These are phyloP conservation scores for Diaporthe citri DNA, from an alignment of 2,329 filamentous ascomycete species.

Conservation along the genomic window DNA sequence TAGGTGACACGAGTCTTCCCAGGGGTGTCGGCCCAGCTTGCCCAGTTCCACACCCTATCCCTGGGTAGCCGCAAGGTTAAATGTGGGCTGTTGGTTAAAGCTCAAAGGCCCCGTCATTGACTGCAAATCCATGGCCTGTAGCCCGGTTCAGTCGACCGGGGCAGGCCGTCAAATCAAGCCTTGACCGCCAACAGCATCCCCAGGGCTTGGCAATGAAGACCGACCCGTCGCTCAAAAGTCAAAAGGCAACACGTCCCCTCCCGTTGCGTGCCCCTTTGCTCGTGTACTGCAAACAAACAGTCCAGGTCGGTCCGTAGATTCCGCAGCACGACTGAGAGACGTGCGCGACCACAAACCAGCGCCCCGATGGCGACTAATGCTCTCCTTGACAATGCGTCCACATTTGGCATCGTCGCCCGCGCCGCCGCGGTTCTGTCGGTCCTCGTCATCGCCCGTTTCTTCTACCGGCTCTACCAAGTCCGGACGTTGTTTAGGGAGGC, in stretches of 20 bases:
- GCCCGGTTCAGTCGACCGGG: neutral
- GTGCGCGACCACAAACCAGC: neutral
- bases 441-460: conserved; percentile 43
- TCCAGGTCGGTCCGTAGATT: neutral
- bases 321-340: neutral
- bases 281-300: neutral
- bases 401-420: neutral
- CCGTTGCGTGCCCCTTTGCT: neutral
- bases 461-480: conserved; percentile 46
- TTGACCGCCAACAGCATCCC: neutral
- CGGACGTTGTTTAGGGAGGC: conserved; percentile 45
- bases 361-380: neutral
- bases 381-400: neutral
- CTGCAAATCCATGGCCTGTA: neutral
- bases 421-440: neutral
- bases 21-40: neutral
- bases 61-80: neutral
- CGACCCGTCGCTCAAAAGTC: neutral
- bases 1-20: neutral
- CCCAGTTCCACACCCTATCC: neutral
- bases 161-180: no score
- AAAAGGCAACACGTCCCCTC: conserved; percentile 9
- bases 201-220: neutral
- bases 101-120: neutral
- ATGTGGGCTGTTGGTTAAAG: neutral